Evolutionary conservation across 1,284 basidiomycete species (phyloP).

Genomic region (Fomitopsis schrenkii): DNA sequence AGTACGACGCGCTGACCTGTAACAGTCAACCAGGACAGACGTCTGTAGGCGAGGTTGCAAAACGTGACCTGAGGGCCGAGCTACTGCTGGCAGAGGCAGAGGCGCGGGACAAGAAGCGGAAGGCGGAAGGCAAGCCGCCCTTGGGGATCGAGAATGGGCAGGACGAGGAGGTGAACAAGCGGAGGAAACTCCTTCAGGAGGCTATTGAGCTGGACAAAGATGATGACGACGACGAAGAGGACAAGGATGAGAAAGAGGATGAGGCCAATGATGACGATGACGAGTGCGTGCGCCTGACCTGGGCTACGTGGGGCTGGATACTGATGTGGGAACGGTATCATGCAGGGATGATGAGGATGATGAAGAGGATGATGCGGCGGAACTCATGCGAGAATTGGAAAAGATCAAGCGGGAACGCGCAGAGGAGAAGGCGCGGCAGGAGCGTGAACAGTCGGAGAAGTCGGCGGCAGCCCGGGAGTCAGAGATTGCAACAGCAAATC

Average conservation of each 20-base stretch:
- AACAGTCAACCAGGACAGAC: conserved; percentile 82
- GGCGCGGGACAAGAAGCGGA: conserved; percentile 84
- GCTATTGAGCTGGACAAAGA: conserved; percentile 84
- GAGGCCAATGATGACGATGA: conserved; percentile 42
- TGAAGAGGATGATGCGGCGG: conserved; percentile 90
- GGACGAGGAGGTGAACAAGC: conserved; percentile 28
- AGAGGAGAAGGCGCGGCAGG: conserved; percentile 84
- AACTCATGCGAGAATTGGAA: conserved; percentile 87
- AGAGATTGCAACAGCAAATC: conserved; percentile 83
- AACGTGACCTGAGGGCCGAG: conserved; percentile 79
- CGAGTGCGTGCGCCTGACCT: conserved; percentile 33
- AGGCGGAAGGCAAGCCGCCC: conserved; percentile 67
- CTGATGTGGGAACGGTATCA: neutral
- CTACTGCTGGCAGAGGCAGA: conserved; percentile 79
- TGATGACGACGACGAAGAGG: conserved; percentile 57
- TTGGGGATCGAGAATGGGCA: conserved; percentile 26
- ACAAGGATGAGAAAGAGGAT: conserved; percentile 32
- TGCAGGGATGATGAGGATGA: conserved; percentile 43
- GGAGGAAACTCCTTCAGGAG: conserved; percentile 62
- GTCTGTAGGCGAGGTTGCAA: conserved; percentile 67
- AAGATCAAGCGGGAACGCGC: conserved; percentile 94
- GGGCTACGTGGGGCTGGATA: neutral
- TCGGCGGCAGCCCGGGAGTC: conserved; percentile 69
- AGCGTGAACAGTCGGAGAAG: conserved; percentile 69
- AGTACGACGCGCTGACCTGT: neutral